These are phyloP conservation scores for Micromonas commoda DNA, from an alignment of 139 green algal genomes.

Conservation along the genomic window DNA sequence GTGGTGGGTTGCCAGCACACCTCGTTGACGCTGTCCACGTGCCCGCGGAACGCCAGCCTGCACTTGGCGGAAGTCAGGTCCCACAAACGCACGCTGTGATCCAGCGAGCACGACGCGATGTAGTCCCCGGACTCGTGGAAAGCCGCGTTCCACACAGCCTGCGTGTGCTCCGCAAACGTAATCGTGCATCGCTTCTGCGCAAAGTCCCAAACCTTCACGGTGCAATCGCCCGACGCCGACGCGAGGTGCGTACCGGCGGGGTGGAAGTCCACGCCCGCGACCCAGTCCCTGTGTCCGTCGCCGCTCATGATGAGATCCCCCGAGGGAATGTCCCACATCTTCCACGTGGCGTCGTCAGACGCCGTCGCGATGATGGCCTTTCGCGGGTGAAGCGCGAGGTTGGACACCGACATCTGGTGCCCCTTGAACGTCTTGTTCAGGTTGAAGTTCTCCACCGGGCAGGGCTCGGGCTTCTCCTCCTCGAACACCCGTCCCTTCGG, in stretches of 20 bases:
- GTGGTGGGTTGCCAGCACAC: slow-evolving; percentile 67
- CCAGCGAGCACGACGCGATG: slow-evolving; percentile 61
- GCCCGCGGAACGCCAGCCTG: slow-evolving; percentile 45
- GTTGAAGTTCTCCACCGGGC: slow-evolving; percentile 45
- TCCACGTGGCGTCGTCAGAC: slow-evolving; percentile 71
- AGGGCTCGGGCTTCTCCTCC: slow-evolving; percentile 30
- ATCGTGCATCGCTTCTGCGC: slow-evolving; percentile 62
- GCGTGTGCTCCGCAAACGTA: slow-evolving; percentile 73
- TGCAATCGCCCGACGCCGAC: slow-evolving; percentile 40
- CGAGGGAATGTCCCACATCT: slow-evolving; percentile 57
- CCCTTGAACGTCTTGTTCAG: slow-evolving; percentile 70
- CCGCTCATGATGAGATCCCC: slow-evolving; percentile 41
- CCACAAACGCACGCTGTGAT: slow-evolving; percentile 62
- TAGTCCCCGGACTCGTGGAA: slow-evolving; percentile 70
- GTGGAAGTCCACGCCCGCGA: slow-evolving; percentile 70
- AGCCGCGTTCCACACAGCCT: slow-evolving; percentile 51
- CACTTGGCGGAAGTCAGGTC: slow-evolving; percentile 27
- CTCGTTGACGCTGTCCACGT: slow-evolving; percentile 81
- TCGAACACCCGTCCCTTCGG: neutral
- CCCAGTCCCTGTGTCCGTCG: slow-evolving; percentile 57
- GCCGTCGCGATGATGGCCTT: slow-evolving; percentile 72
- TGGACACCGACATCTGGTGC: slow-evolving; percentile 41
- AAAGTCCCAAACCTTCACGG: slow-evolving; percentile 77
- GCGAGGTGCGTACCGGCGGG: slow-evolving; percentile 45
- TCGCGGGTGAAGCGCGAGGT: slow-evolving; percentile 67